These are phyloP conservation scores for Akanthomyces lecanii DNA, from an alignment of 2,329 filamentous ascomycete species.

Conservation along the genomic window DNA sequence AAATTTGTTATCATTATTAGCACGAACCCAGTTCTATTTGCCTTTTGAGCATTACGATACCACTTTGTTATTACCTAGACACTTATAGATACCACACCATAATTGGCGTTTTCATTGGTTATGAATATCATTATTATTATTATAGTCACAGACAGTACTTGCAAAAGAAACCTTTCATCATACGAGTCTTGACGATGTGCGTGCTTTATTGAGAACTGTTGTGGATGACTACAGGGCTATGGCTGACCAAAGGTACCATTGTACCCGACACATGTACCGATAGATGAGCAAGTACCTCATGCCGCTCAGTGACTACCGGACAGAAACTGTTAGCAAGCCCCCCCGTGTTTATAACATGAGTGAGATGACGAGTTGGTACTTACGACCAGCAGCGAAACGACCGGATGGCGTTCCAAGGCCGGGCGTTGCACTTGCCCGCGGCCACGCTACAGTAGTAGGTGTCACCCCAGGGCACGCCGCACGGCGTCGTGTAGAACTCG, in stretches of 20 bases:
- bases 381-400: constrained; percentile 8
- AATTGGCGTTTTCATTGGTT: background rate
- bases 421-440: background rate
- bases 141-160: background rate
- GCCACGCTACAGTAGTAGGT: constrained; percentile 5
- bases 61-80: constrained; percentile 6
- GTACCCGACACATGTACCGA: too few relatives aligned
- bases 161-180: too few relatives aligned
- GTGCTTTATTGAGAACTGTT: background rate
- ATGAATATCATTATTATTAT: background rate
- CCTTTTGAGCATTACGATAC: constrained; percentile 7
- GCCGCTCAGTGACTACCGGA: too few relatives aligned
- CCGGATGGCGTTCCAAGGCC: background rate
- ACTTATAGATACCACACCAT: background rate
- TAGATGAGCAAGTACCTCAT: too few relatives aligned
- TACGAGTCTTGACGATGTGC: background rate
- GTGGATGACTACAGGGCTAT: background rate
- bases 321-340: background rate
- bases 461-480: background rate
- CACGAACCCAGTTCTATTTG: background rate
- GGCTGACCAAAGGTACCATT: background rate
- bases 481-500: constrained; percentile 10
- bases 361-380: background rate
- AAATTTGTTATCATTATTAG: too few relatives aligned
- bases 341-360: too few relatives aligned